Base-by-base conservation (phyloP, 169 alveolate genomes). In the Eimeria sp. region DNA sequence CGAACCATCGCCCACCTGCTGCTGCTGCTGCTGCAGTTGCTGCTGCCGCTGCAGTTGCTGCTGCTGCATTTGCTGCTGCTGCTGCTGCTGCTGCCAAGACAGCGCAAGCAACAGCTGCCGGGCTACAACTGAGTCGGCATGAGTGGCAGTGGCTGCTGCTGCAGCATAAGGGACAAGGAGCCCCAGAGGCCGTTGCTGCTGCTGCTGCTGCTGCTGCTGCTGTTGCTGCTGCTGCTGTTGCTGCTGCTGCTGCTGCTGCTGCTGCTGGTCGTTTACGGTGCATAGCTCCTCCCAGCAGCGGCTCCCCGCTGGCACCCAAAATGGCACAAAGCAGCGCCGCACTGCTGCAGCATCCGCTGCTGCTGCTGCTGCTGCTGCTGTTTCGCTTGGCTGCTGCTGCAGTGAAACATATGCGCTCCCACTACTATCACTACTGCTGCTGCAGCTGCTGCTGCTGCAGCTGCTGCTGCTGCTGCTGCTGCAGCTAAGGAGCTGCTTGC, bases 51-150 rank as follows among this genome's bases (percentile, higher is more conserved):
- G 88, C 43, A 25, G 88, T 66, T 46, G 88, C 88, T 78, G 68
- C 68, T 72, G 83, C n/a, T 33, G 56, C 30, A 4, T 60, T 49
- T 80, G 89, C 89, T 80, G 72, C 71, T 46, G 66, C 23, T 80
- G 66, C 71, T 54, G 89, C 71, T 46, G 43, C 72, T 56, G 91
- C 62, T 85, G 91, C 91, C 91, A 85, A 62, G 64, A 85, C 37
- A 60, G 46, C 43, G 80, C 91, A 6, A 60, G 76, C 91, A 60
- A 27, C 80, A 85, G 46, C 80, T 60, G 91, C 91, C 60, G 64
- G 37, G 64, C 91, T 43, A 85, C 91, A 16, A 85, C 60, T 6
- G 78, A 33, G 80, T 85, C 91, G 20, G 91, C 91, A 8, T 62
- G 80, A 3, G 91, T 85, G n/a, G 91, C 76, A 49, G 49, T 18